Evolutionary conservation across 1,284 basidiomycete species (phyloP).

Genomic region (Mycena sp.): DNA sequence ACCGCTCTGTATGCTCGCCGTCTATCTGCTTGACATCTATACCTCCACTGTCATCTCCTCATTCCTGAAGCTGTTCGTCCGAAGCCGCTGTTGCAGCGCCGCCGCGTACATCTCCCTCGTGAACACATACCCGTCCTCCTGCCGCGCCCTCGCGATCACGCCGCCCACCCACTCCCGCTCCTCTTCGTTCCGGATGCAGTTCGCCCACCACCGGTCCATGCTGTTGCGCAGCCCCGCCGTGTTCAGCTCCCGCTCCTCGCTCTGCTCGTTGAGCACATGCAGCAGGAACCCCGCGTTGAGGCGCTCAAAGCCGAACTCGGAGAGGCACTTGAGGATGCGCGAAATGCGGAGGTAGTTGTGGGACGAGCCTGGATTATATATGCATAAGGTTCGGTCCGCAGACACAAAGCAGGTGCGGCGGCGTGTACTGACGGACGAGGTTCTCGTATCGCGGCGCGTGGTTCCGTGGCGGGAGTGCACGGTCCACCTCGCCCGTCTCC

Average conservation of each 20-base stretch:
- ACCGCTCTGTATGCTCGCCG: background rate
- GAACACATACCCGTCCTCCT: slow-evolving; percentile 54
- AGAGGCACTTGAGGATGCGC: slow-evolving; percentile 80
- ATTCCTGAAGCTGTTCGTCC: slow-evolving; percentile 43
- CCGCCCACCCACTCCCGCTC: slow-evolving; percentile 65
- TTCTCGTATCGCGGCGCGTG: slow-evolving; percentile 66
- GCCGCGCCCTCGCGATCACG: slow-evolving; percentile 59
- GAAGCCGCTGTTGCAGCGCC: slow-evolving; percentile 52
- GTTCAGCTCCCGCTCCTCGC: slow-evolving; percentile 63
- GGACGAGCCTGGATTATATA: slow-evolving; percentile 55
- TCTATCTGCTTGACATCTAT: slow-evolving; percentile 11
- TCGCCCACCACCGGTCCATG: slow-evolving; percentile 83
- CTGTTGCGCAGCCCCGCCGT: slow-evolving; percentile 59
- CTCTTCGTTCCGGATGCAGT: slow-evolving; percentile 69
- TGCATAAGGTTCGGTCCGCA: slow-evolving; percentile 25
- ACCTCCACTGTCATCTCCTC: slow-evolving; percentile 30
- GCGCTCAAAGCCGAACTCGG: slow-evolving; percentile 70
- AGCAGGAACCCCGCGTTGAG: slow-evolving; percentile 75
- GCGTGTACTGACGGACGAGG: slow-evolving; percentile 71
- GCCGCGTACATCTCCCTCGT: slow-evolving; percentile 65
- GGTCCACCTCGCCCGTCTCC: slow-evolving; percentile 66
- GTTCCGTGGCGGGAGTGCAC: slow-evolving; percentile 54
- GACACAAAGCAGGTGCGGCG: background rate
- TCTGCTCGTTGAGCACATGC: slow-evolving; percentile 75
- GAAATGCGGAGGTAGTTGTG: slow-evolving; percentile 85